Evolutionary conservation across 352 stramenopile genomes (phyloP).

Genomic region (Thraustochytrium striatum): DNA sequence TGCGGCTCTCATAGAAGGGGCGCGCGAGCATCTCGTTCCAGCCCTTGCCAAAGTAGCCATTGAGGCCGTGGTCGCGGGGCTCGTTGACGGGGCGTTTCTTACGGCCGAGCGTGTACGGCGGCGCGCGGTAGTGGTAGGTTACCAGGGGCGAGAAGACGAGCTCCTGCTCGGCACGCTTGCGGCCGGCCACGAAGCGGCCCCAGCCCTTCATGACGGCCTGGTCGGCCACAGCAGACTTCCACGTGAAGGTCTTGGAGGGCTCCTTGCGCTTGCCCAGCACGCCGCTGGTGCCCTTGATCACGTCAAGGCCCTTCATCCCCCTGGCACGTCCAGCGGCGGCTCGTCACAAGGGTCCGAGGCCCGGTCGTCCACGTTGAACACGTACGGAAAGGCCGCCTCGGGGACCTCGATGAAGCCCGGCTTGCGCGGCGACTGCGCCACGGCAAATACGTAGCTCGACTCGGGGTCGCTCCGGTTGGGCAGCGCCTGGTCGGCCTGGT

Average conservation of each 20-base stretch:
- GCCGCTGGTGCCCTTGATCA: not conserved
- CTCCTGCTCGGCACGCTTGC: conserved; percentile 23
- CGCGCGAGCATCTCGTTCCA: conserved; percentile 38
- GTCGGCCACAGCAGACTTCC: not conserved
- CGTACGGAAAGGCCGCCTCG: conserved; percentile 26
- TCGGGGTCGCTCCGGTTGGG: not conserved
- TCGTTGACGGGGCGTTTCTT: conserved; percentile 29
- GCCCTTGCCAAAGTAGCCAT: conserved; percentile 44
- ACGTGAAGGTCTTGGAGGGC: not conserved
- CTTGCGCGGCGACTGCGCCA: conserved; percentile 26
- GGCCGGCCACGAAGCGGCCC: conserved; percentile 27
- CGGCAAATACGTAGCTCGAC: conserved; percentile 28
- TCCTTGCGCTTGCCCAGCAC: not conserved
- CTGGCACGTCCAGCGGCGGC: not conserved
- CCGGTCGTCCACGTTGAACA: conserved; percentile 30
- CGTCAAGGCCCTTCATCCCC: not conserved
- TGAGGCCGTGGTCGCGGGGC: conserved; percentile 29
- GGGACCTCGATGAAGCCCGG: conserved; percentile 35
- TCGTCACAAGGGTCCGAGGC: not conserved
- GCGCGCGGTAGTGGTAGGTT: conserved; percentile 32
- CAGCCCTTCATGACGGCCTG: conserved; percentile 22
- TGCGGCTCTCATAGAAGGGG: conserved; percentile 23
- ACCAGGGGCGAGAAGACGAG: conserved; percentile 31
- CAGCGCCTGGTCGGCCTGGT: not conserved
- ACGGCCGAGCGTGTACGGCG: not conserved